Conservation (phyloP, 2,329 filamentous ascomycete species). For the Xylariaceae sp. region DNA sequence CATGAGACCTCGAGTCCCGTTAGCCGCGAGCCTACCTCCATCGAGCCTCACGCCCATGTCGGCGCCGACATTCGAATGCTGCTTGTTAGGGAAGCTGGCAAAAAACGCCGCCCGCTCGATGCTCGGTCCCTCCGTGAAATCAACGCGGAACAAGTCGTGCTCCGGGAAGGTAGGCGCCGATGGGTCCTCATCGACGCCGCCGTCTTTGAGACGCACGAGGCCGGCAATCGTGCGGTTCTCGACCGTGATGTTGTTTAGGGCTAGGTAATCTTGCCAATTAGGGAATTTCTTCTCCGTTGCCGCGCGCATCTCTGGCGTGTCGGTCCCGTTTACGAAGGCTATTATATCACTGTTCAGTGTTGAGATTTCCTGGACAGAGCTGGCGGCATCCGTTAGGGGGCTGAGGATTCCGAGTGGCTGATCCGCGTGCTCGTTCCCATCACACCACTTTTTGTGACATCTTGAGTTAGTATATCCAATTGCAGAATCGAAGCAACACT, state of each 20-base stretch:
- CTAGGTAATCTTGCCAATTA: constrained; percentile 47
- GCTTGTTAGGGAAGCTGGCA: constrained; percentile 44
- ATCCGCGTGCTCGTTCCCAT: constrained; percentile 58
- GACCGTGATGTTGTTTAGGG: constrained; percentile 47
- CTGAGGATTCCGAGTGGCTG: constrained; percentile 53
- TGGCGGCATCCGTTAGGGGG: constrained; percentile 41
- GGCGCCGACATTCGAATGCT: constrained; percentile 44
- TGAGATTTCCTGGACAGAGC: constrained; percentile 47
- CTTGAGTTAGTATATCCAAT: not conserved
- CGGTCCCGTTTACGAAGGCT: constrained; percentile 57
- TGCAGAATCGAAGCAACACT: not conserved
- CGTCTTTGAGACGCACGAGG: constrained; percentile 45
- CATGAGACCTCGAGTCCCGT: constrained; percentile 39
- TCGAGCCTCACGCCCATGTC: constrained; percentile 46
- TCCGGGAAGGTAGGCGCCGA: constrained; percentile 44
- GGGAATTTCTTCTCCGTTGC: constrained; percentile 39
- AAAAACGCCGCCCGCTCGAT: constrained; percentile 51
- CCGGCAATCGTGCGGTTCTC: constrained; percentile 52
- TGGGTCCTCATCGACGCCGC: constrained; percentile 36
- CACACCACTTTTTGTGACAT: constrained; percentile 47
- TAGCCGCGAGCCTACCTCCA: constrained; percentile 42
- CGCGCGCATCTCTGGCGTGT: constrained; percentile 43
- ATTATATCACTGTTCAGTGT: constrained; percentile 54
- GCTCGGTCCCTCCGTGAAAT: constrained; percentile 42
- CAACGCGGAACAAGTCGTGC: constrained; percentile 52